Conservation (phyloP, 2,329 filamentous ascomycete species). For the Intubia oerlemansii region DNA sequence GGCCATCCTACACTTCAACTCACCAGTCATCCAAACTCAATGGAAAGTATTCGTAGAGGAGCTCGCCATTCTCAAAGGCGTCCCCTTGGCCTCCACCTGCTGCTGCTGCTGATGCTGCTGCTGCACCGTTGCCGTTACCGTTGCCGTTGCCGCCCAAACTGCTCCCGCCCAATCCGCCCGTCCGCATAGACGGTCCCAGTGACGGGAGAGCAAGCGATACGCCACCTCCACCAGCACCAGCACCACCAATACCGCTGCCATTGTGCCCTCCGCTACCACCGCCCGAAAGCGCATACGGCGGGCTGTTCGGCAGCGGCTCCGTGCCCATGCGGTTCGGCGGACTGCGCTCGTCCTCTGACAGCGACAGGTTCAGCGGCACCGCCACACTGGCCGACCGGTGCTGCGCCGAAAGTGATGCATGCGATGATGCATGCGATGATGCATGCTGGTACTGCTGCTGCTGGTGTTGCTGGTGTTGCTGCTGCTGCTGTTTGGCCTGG, state of each 20-base stretch:
- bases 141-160: constrained; percentile 10
- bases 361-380: constrained; percentile 26
- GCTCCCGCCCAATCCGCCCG: neutral
- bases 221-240: too few species aligned
- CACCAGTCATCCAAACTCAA: constrained; percentile 80
- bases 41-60: constrained; percentile 89
- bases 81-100: constrained; percentile 9
- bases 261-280: constrained; percentile 7
- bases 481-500: constrained; percentile 5
- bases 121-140: constrained; percentile 8
- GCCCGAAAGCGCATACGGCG: constrained; percentile 19
- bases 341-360: constrained; percentile 39
- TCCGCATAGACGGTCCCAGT: too few species aligned
- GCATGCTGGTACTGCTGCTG: constrained; percentile 7
- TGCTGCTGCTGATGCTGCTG: constrained; percentile 9
- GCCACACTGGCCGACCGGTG: constrained; percentile 9
- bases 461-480: constrained; percentile 5
- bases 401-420: too few species aligned
- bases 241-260: neutral
- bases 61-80: constrained; percentile 54
- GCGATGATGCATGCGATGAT: too few species aligned
- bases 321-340: constrained; percentile 24
- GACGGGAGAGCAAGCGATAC: too few species aligned
- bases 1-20: too few species aligned
- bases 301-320: constrained; percentile 20